Percentiles rank a stretch among this genome's conserved stretches.
These are phyloP conservation scores for Salisapilia sapeloensis DNA, from an alignment of 352 stramenopile species.

Conservation along the genomic window DNA sequence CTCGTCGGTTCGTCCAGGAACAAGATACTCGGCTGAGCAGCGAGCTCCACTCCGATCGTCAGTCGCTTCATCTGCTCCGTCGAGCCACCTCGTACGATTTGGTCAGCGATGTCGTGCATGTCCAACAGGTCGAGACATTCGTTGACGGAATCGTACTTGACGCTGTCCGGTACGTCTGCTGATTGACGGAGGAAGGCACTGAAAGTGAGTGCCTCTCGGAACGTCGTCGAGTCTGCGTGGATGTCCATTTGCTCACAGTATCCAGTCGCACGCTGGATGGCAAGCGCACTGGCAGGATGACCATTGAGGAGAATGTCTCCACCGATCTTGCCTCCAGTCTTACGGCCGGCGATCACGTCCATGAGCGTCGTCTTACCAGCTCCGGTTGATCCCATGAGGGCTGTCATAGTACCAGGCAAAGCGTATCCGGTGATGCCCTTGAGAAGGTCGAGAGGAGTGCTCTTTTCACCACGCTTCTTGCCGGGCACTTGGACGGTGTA, in stretches of 20 bases:
- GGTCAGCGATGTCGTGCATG: constrained; percentile 21
- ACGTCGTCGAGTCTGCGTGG: constrained; percentile 76
- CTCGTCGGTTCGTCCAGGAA: constrained; percentile 84
- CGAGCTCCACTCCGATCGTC: constrained; percentile 83
- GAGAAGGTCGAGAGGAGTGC: constrained; percentile 49
- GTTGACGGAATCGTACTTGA: constrained; percentile 25
- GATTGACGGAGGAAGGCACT: constrained; percentile 62
- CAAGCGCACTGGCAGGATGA: constrained; percentile 19
- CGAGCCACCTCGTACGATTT: constrained; percentile 33
- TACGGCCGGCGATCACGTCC: constrained; percentile 87
- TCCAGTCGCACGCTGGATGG: constrained; percentile 25
- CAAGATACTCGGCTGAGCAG: constrained; percentile 64
- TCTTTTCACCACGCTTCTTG: constrained; percentile 13
- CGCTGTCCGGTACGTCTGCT: constrained; percentile 7
- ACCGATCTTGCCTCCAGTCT: constrained; percentile 64
- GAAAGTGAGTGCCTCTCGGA: constrained; percentile 82
- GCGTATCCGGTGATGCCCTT: constrained; percentile 58
- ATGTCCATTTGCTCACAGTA: constrained; percentile 83
- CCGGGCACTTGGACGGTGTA: constrained; percentile 34
- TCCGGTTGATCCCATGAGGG: constrained; percentile 54
- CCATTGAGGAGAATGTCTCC: constrained; percentile 54
- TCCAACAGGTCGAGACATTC: constrained; percentile 43
- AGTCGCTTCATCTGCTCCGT: constrained; percentile 43
- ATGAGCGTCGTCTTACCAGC: constrained; percentile 89
- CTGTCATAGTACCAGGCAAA: constrained; percentile 39